Evolutionary conservation across 2,329 filamentous ascomycete species (phyloP), one percentile per base, ranked within the genome.

Genomic region (Pezicula radicicola): DNA sequence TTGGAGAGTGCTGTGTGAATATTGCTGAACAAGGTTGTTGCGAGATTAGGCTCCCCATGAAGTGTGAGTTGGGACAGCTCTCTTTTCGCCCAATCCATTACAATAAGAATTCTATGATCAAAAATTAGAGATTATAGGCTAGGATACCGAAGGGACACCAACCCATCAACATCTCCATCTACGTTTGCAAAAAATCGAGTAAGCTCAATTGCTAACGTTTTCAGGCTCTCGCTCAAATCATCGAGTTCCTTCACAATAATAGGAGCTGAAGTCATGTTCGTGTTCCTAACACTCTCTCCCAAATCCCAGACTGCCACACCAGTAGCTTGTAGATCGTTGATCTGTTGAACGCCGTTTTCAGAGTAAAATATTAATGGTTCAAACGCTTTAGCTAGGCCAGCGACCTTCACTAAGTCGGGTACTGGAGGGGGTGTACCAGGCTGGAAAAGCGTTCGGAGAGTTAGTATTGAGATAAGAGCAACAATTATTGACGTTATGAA

Each of bases 311-410:
- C 91, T 1, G 93, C 93, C 30, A 96, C 87, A 41, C 91, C 90
- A 0, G 92, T 96, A 50, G 94, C 91, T 69, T 96, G 91, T 46
- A 97, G 75, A 57, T 95, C 90, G 52, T 87, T 85, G 39, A 96
- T 91, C 65, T 96, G 91, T 36, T 85, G 81, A 41, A 91, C 85
- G 8, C 91, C 91, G 66, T 92, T 88, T 65, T 97, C 91, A 0
- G 91, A 96, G 67, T 95, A 96, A 73, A 94, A 94, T 56, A 97
- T 95, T 42, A 97, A 79, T 6, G 93, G 93, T 68, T 97, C 93
- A 65, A 97, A 96, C 9, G 91, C 91, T 62, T 90, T 90, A 46
- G 92, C 92, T 58, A 97, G 83, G 48, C 88, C 86, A 4, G 92
- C 92, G 21, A 97, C 87, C 68, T 96, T 96, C 66, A 96, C 87